Evolutionary conservation across 768 basidiomycete genomes (phyloP).

Genomic region (Tulasnella sp.): DNA sequence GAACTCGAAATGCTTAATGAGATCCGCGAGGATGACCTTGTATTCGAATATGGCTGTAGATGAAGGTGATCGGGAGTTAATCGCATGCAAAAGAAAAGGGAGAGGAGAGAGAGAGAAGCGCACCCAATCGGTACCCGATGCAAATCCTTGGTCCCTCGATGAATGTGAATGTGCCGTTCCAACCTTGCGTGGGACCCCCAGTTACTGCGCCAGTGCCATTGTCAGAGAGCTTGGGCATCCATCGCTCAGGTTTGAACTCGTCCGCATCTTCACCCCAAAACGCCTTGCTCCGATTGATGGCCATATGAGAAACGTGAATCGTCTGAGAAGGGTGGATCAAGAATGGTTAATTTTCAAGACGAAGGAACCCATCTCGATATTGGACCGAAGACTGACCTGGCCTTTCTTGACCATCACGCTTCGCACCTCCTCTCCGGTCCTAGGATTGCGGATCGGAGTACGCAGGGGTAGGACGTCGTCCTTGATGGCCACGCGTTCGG

Average conservation of each 20-base stretch:
- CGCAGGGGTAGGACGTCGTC: conserved; percentile 37
- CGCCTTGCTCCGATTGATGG: conserved; percentile 27
- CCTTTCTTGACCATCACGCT: conserved; percentile 30
- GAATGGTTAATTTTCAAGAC: conserved; percentile 1
- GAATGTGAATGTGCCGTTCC: conserved; percentile 33
- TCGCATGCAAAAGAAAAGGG: no score
- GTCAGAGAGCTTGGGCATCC: conserved; percentile 19
- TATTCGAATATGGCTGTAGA: conserved; percentile 31
- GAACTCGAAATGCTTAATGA: conserved; percentile 32
- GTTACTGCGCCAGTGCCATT: no score
- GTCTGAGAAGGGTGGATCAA: conserved; percentile 21
- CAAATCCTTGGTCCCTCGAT: conserved; percentile 36
- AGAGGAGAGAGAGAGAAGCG: neutral
- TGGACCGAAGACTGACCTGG: conserved; percentile 26
- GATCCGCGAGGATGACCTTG: conserved; percentile 33
- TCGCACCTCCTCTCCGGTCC: conserved; percentile 23
- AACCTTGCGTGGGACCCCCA: conserved; percentile 30
- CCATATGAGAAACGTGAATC: conserved; percentile 29
- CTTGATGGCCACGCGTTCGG: conserved; percentile 32
- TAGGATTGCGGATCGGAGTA: conserved; percentile 26
- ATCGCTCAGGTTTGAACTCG: conserved; percentile 33
- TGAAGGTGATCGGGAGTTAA: no score
- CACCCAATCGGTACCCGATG: conserved; percentile 31
- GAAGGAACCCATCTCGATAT: neutral
- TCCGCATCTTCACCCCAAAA: conserved; percentile 32